Conservation (phyloP, 768 basidiomycete species). For the Russula virescens region DNA sequence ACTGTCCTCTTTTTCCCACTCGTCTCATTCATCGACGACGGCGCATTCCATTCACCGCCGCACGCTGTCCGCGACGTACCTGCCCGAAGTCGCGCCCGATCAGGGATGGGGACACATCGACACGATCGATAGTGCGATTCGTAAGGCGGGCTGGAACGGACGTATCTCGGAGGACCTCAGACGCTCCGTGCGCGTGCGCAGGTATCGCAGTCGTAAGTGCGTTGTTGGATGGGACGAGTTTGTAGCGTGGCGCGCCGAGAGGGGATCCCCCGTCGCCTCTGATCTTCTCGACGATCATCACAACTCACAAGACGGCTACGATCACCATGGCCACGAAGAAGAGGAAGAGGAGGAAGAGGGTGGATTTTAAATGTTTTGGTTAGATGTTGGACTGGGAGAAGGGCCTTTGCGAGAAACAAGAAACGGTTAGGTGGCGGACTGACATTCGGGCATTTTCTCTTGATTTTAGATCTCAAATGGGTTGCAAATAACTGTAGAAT, state of each 20-base stretch:
- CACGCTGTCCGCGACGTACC: conserved; percentile 79
- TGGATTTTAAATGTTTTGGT: no score
- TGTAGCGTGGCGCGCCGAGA: conserved; percentile 59
- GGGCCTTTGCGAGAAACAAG: no score
- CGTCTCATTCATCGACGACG: no score
- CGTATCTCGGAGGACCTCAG: conserved; percentile 76
- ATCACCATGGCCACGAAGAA: not conserved
- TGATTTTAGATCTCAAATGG: no score
- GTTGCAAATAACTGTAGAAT: no score
- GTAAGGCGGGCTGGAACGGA: conserved; percentile 89
- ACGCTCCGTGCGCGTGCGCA: conserved; percentile 64
- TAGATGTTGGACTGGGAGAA: no score
- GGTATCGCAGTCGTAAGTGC: conserved; percentile 76
- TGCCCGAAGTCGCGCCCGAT: conserved; percentile 87
- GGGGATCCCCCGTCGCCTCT: conserved; percentile 31
- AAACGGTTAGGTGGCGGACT: no score
- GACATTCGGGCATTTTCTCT: no score
- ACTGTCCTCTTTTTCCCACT: conserved; percentile 58
- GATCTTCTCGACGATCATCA: conserved; percentile 1
- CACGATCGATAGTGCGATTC: conserved; percentile 85
- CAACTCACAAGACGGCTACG: not conserved
- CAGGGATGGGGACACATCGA: conserved; percentile 94
- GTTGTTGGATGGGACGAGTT: conserved; percentile 72
- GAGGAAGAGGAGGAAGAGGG: not conserved
- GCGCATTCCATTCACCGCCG: conserved; percentile 37